Conservation (phyloP, 2,329 filamentous ascomycete genomes). For the Sarocladium kiliense region DNA sequence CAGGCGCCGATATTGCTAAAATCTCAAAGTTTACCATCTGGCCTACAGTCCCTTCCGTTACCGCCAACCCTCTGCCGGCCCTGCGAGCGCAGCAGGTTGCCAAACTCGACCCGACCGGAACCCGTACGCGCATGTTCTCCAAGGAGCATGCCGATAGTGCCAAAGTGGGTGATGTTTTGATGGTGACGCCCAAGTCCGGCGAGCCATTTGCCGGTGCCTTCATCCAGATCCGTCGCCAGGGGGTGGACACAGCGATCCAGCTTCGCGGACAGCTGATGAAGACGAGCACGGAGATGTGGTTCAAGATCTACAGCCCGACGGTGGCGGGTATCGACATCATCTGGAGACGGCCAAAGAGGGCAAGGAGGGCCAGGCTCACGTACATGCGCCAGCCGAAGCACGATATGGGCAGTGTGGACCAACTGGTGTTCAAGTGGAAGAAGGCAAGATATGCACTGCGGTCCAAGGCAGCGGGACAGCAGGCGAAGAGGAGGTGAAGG, state of each 20-base stretch:
- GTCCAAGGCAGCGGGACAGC: conserved; percentile 22
- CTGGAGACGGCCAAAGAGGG: conserved; percentile 77
- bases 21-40: conserved; percentile 44
- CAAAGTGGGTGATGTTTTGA: conserved; percentile 83
- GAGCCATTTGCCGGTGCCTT: conserved; percentile 90
- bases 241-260: conserved; percentile 82
- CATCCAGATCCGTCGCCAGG: conserved; percentile 80
- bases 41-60: conserved; percentile 51
- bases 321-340: conserved; percentile 91
- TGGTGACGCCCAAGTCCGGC: conserved; percentile 72
- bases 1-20: conserved; percentile 30
- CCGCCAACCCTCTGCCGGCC: conserved; percentile 62
- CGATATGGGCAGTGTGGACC: conserved; percentile 81
- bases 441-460: conserved; percentile 38
- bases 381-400: conserved; percentile 88
- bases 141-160: conserved; percentile 71
- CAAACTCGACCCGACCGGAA: conserved; percentile 77
- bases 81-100: conserved; percentile 66
- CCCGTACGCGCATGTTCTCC: conserved; percentile 76
- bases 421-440: conserved; percentile 58
- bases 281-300: conserved; percentile 94
- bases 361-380: conserved; percentile 79
- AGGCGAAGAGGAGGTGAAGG: conserved; percentile 18
- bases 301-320: conserved; percentile 88
- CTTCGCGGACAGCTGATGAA: conserved; percentile 82